Percentiles rank a stretch among this genome's conserved stretches.
phyloP scores from a whole-genome alignment of 1,284 basidiomycete genomes.

The Bondarzewia mesenterica region DNA sequence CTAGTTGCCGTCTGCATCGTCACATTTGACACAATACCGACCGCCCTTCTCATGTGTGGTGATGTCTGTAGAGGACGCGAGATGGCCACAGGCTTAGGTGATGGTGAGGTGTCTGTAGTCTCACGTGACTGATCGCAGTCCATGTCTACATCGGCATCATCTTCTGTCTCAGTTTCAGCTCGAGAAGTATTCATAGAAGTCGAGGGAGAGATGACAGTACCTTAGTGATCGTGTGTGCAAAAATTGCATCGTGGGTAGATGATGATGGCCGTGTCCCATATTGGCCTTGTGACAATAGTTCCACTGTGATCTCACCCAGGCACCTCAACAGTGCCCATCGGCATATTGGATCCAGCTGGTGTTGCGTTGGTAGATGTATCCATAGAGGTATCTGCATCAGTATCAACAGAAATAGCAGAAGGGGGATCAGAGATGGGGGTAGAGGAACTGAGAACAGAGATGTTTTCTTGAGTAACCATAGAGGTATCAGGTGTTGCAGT shows the following conservation, averaged over 20 bases:
- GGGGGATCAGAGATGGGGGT: slow-evolving; percentile 14
- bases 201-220: slow-evolving; percentile 35
- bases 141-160: slow-evolving; percentile 50
- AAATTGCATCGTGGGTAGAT: slow-evolving; percentile 20
- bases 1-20: slow-evolving; percentile 22
- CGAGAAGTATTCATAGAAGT: slow-evolving; percentile 51
- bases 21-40: slow-evolving; percentile 57
- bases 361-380: slow-evolving; percentile 54
- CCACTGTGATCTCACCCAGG: slow-evolving; percentile 61
- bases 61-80: slow-evolving; percentile 23
- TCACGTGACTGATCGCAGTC: too few relatives aligned
- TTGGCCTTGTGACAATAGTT: slow-evolving; percentile 59
- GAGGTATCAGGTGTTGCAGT: too few relatives aligned
- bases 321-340: slow-evolving; percentile 47
- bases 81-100: slow-evolving; percentile 30
- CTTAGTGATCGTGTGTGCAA: slow-evolving; percentile 24
- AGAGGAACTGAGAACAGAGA: too few relatives aligned
- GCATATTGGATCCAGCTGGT: slow-evolving; percentile 49
- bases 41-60: slow-evolving; percentile 34
- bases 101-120: slow-evolving; percentile 23
- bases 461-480: too few relatives aligned
- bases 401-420: slow-evolving; percentile 27
- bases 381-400: slow-evolving; percentile 43
- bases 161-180: slow-evolving; percentile 66
- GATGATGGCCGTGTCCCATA: slow-evolving; percentile 39